Evolutionary conservation across 257 asterid species (phyloP).

Genomic region (Misopates orontium): DNA sequence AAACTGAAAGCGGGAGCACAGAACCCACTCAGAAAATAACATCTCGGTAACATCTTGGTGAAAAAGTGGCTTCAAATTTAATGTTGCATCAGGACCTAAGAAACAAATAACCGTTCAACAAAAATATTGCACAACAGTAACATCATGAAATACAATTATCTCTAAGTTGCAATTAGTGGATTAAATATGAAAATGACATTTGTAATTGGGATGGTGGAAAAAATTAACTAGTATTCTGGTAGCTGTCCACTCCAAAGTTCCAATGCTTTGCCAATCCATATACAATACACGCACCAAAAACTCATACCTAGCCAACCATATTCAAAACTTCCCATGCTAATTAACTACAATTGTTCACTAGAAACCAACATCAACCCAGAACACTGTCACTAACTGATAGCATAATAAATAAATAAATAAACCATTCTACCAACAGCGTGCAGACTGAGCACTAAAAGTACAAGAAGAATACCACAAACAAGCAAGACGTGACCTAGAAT

Average conservation of each 20-base stretch:
- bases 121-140: not conserved
- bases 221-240: too few relatives aligned
- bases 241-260: too few relatives aligned
- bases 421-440: not conserved
- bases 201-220: too few relatives aligned
- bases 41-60: not conserved
- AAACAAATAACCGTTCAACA: constrained; percentile 3
- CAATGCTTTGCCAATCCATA: too few relatives aligned
- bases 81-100: constrained; percentile 11
- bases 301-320: constrained; percentile 3
- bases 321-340: not conserved
- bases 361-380: too few relatives aligned
- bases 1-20: not conserved
- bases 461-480: constrained; percentile 6
- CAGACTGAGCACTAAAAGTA: not conserved
- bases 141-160: too few relatives aligned
- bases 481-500: constrained; percentile 21
- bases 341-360: too few relatives aligned
- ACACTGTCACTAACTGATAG: too few relatives aligned
- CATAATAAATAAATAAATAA: not conserved
- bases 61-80: not conserved
- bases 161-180: too few relatives aligned
- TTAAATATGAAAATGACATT: too few relatives aligned
- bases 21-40: constrained; percentile 20
- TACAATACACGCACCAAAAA: not conserved